phyloP scores from a whole-genome alignment of 1,139 yeast species.

The Kazachstania sp. region DNA sequence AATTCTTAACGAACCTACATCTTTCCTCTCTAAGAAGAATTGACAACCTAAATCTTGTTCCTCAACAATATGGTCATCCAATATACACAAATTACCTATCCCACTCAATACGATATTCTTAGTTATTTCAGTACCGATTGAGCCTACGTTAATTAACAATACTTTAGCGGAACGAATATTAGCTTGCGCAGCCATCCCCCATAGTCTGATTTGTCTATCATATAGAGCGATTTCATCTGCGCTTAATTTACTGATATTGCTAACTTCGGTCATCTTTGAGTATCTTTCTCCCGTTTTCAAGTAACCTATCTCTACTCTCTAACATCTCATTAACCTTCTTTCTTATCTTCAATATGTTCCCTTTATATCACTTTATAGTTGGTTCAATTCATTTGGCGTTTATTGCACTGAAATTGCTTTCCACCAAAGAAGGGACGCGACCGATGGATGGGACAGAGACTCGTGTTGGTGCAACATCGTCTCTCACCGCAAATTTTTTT shows the following conservation, averaged over 20 bases:
- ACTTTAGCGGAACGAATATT: constrained; percentile 68
- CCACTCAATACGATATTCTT: constrained; percentile 89
- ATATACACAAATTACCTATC: constrained; percentile 62
- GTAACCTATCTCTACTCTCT: no score
- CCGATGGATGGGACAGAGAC: no score
- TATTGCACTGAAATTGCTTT: no score
- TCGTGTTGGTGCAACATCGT: no score
- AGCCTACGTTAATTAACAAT: constrained; percentile 59
- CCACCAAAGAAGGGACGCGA: no score
- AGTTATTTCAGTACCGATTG: constrained; percentile 68
- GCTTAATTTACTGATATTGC: constrained; percentile 11
- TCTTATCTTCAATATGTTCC: no score
- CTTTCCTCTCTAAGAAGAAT: constrained; percentile 60
- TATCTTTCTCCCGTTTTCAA: no score
- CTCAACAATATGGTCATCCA: constrained; percentile 48
- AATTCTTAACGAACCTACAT: constrained; percentile 47
- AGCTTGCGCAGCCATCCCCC: constrained; percentile 94
- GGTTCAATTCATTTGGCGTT: no score
- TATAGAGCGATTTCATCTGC: constrained; percentile 83
- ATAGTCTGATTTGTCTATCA: constrained; percentile 88
- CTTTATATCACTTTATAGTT: no score
- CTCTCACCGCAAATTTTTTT: no score
- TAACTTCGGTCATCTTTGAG: not conserved
- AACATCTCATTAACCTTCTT: no score
- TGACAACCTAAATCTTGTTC: constrained; percentile 69